These are phyloP conservation scores for Limtongia smithiae DNA, from an alignment of 805 yeast genomes.

Conservation along the genomic window DNA sequence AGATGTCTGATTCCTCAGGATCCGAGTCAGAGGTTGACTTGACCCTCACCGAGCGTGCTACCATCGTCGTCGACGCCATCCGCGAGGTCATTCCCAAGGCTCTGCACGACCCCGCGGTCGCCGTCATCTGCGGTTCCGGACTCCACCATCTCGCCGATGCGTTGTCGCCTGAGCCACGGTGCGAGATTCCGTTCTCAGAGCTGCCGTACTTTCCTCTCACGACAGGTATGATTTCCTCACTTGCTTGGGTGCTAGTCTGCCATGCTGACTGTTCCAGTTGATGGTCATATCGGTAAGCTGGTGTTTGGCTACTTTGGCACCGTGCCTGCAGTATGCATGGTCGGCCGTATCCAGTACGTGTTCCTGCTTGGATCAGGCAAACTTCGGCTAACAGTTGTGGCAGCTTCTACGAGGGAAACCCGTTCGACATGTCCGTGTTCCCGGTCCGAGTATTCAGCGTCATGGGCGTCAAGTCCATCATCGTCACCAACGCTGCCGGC, in stretches of 20 bases:
- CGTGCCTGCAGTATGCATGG: slow-evolving; percentile 87
- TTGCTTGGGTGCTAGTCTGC: too few species aligned
- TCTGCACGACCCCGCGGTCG: slow-evolving; percentile 51
- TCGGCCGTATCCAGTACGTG: slow-evolving; percentile 72
- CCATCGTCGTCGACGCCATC: slow-evolving; percentile 13
- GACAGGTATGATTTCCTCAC: slow-evolving; percentile 42
- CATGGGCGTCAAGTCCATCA: slow-evolving; percentile 57
- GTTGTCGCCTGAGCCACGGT: slow-evolving; percentile 39
- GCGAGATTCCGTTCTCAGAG: slow-evolving; percentile 56
- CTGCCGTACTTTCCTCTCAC: slow-evolving; percentile 80
- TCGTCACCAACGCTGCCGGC: slow-evolving; percentile 93
- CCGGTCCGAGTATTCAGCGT: slow-evolving; percentile 73
- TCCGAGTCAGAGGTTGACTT: background rate
- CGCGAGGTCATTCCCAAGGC: slow-evolving; percentile 7
- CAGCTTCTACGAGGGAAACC: slow-evolving; percentile 74
- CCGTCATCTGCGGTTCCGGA: slow-evolving; percentile 93
- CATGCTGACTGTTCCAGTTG: slow-evolving; percentile 44
- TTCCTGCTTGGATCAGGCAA: too few species aligned
- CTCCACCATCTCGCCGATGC: slow-evolving; percentile 75
- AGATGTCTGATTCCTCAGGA: background rate
- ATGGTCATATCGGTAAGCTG: slow-evolving; percentile 83
- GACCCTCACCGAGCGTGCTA: slow-evolving; percentile 10
- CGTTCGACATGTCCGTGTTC: slow-evolving; percentile 75
- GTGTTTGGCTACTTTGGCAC: slow-evolving; percentile 74
- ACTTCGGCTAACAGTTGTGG: background rate